Percentiles rank a stretch among this genome's conserved stretches.
Conservation (phyloP, 768 basidiomycete genomes). For the Mycena alexandri region DNA sequence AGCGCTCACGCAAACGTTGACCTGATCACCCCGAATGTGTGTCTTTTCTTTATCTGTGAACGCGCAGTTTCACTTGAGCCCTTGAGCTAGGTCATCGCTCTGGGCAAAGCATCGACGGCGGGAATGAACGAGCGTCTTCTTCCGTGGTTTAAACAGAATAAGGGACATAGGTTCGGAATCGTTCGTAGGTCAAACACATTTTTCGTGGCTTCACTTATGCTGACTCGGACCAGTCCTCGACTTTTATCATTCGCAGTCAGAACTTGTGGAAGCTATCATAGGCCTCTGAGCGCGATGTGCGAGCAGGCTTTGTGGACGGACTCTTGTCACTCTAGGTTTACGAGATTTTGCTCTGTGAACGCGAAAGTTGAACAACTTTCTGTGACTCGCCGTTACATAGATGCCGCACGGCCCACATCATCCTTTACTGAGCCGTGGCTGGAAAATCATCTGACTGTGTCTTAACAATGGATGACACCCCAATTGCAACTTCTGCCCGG, state of each 20-base stretch:
- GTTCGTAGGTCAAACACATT: constrained; percentile 48
- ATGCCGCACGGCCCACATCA: too few relatives aligned
- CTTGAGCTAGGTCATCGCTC: constrained; percentile 53
- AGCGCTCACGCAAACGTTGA: constrained; percentile 30
- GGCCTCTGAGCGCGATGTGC: constrained; percentile 17
- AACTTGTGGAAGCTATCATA: constrained; percentile 31
- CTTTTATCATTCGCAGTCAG: constrained; percentile 35
- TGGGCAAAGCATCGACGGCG: constrained; percentile 52
- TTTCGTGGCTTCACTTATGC: not conserved
- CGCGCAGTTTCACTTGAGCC: not conserved
- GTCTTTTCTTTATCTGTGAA: not conserved
- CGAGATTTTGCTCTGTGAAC: too few relatives aligned
- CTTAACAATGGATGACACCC: too few relatives aligned
- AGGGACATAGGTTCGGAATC: constrained; percentile 59
- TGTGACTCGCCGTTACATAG: too few relatives aligned
- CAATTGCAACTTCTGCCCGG: too few relatives aligned
- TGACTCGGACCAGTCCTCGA: constrained; percentile 27
- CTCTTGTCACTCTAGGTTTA: too few relatives aligned
- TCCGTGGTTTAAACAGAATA: constrained; percentile 55
- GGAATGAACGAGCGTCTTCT: constrained; percentile 61
- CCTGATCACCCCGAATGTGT: constrained; percentile 31
- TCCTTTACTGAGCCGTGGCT: too few relatives aligned
- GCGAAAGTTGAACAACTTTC: too few relatives aligned
- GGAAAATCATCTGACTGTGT: too few relatives aligned
- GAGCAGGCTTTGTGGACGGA: too few relatives aligned